Evolutionary conservation across 805 yeast species (phyloP), one percentile per base, ranked within the genome.

Genomic region (Starmerella kuoi): DNA sequence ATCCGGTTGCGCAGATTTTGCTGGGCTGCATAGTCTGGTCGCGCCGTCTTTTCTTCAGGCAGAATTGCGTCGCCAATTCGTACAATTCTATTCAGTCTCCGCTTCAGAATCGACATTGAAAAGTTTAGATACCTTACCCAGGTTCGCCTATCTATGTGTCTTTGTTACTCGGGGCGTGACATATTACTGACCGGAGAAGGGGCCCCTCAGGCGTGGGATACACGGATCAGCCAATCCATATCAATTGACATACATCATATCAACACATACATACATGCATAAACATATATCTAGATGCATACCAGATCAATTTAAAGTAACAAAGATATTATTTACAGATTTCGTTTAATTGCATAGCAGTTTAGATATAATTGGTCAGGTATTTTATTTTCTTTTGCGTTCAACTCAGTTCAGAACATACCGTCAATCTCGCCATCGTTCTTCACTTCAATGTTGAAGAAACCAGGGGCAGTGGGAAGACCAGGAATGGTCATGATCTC

Each of bases 401-500:
- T n/a, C n/a, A 25, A 14, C 9, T 14, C 28, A 25, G 6, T 17
- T 56, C 68, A 87, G 60, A 87, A 87, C 60, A 87, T 70, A 24
- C 97, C 97, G 55, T 85, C 94, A 53, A 88, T 87, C 58, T 86
- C 86, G 44, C 97, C 98, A 25, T 84, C 81, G 15, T 69, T 73
- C 61, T 81, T 76, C 41, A 88, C 91, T 63, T 88, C 98, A 45
- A 88, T 95, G 58, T 87, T 83, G 95, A 88, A 84, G 69, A 82
- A 88, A 21, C 97, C 97, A 54, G 93, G 81, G 61, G 83, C 87
- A 8, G 97, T 88, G 43, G 96, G 93, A 58, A 88, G 69, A 47
- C 98, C 98, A 22, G 98, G 98, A 55, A 88, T 87, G 22, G 98
- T 88, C 79, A 81, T 86, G 56, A 88, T 88, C 64, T 88, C 94